These are phyloP conservation scores for Patellaria atrata DNA, from an alignment of 495 filamentous ascomycete species.

Conservation along the genomic window DNA sequence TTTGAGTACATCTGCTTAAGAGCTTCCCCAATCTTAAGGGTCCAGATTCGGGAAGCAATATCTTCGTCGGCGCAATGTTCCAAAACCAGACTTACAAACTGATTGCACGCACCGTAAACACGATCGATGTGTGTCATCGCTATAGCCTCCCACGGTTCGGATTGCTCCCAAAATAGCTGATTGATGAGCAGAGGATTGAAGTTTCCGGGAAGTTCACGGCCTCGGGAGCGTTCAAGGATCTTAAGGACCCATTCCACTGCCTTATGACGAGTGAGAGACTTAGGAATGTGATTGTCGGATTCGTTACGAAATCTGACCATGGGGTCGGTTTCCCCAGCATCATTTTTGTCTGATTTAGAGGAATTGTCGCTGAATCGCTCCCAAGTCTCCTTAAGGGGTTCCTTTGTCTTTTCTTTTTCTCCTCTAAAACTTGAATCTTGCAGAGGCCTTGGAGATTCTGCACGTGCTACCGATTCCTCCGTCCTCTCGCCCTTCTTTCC, in stretches of 20 bases:
- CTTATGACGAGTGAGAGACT: slow-evolving; percentile 4
- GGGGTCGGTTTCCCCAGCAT: too few relatives aligned
- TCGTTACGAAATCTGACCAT: too few relatives aligned
- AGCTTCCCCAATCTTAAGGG: slow-evolving; percentile 8
- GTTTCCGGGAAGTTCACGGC: slow-evolving; percentile 16
- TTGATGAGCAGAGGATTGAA: slow-evolving; percentile 18
- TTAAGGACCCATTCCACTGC: slow-evolving; percentile 14
- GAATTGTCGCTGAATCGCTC: background rate
- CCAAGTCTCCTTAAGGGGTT: background rate
- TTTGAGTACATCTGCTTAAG: background rate
- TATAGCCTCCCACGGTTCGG: slow-evolving; percentile 10
- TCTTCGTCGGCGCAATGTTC: slow-evolving; percentile 9
- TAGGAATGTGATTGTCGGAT: background rate
- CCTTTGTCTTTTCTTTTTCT: background rate
- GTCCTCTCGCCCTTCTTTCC: too few relatives aligned
- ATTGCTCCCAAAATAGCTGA: slow-evolving; percentile 22
- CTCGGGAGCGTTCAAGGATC: slow-evolving; percentile 13
- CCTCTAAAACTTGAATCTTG: background rate
- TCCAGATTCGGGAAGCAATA: slow-evolving; percentile 6
- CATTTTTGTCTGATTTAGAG: background rate
- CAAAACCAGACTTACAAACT: slow-evolving; percentile 14
- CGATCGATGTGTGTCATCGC: slow-evolving; percentile 17
- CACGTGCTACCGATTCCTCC: background rate
- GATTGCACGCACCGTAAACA: slow-evolving; percentile 13
- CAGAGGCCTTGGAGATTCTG: background rate